Evolutionary conservation across 2,329 filamentous ascomycete genomes (phyloP), one percentile per base, ranked within the genome.

Genomic region (Thelonectria blattea): DNA sequence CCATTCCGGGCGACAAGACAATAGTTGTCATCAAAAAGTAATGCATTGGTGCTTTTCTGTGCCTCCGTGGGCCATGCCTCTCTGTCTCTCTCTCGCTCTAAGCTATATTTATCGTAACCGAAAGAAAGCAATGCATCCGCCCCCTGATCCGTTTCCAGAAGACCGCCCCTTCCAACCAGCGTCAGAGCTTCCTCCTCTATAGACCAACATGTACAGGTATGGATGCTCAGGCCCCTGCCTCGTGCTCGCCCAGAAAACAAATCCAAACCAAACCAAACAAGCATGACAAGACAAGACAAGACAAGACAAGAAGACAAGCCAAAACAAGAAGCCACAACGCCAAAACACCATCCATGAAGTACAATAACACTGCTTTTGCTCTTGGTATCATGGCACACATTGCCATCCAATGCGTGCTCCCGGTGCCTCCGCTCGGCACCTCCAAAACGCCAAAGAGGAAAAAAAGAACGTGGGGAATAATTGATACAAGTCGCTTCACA

Each of bases 331-430:
- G 9, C 27, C 27, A 60, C 58, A 66, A 68, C 64, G 65, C 27
- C 27, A 60, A 60, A 67, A 68, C 64, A 65, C 67, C 66, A 15
- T 46, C 50, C 60, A 68, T 65, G 62, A 60, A 62, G 57, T 54
- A 55, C 57, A 58, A 30, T 53, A 61, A 50, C 22, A 30, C 47
- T 62, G 34, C 41, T 56, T 41, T 55, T 47, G 24, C 24, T 50
- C 46, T 56, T 69, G 68, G 66, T 69, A 70, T 70, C 68, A 37
- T 65, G 58, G 63, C 58, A 68, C 59, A 57, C 42, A 60, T 60
- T 58, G 56, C 45, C 56, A 60, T 60, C 50, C 50, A 66, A 57
- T 50, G 61, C 47, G 51, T 55, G 51, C 55, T 48, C 52, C 27
- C 32, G 37, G 39, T 53, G 59, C 54, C 37, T 34, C 55, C 59